Base-by-base conservation (phyloP, 1,139 yeast species). In the Protomyces arabidopsidicola region DNA sequence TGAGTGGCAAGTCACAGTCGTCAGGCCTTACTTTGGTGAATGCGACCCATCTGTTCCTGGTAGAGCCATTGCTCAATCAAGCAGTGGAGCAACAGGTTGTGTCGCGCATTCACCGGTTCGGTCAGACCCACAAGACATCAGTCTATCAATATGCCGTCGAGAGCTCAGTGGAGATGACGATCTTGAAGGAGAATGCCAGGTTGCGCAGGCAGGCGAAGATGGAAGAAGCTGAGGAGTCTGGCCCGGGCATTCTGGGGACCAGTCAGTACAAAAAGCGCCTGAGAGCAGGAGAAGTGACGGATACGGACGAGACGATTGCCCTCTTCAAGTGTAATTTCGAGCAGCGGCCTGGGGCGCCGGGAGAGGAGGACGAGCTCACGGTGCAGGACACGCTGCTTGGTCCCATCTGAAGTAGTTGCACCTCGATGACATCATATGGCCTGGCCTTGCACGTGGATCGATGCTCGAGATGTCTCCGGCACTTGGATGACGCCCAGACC, bases 71-170 rank as follows among this genome's bases (percentile, higher is more conserved):
- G 67, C 86, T 91, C n/a, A 90, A 90, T 71, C 84, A 90, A 0
- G 87, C 96, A 1, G 78, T 90, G 60, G 98, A 93, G 71, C 74
- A 88, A 24, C 98, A 93, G 72, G 97, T 98, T 0, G 87, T 91
- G 64, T 88, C 95, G 53, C 81, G 98, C 69, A 85, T 93, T 54
- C 97, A 91, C 72, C 78, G 98, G 67, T 91, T 93, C 71, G 98
- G 98, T 0, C 98, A 93, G 73, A 82, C 80, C 2, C 78, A 79
- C 51, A 83, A 82, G 18, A 93, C 98, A 0, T 87, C 85, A 1
- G 96, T 93, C 1, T 91, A 97, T 96, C 86, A 88, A 82, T 90
- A 91, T 76, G 85, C 88, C 38, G 87, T 90, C 64, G 84, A 82
- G 65, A 85, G 87, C 55, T 85, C 96, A 0, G 95, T 93, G n/a